Conservation (phyloP, 768 basidiomycete species). For the Boletus tomentosulus region DNA sequence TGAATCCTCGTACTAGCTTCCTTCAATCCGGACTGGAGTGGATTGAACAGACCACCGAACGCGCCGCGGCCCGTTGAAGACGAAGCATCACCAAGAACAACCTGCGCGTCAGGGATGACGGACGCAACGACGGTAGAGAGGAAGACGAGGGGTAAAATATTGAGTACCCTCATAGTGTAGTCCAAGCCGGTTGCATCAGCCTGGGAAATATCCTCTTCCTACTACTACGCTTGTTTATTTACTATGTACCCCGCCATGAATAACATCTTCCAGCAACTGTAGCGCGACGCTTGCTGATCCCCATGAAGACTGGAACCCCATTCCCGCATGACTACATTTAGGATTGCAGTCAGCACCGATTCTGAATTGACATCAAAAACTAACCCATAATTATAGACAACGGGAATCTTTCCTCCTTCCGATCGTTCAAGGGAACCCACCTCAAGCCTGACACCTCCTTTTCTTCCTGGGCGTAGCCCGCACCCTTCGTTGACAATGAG, state of each 20-base stretch:
- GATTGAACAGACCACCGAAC: slow-evolving; percentile 37
- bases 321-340: slow-evolving; percentile 52
- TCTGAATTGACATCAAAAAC: slow-evolving; percentile 11
- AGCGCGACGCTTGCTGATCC: slow-evolving; percentile 53
- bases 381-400: slow-evolving; percentile 66
- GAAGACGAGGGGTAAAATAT: slow-evolving; percentile 33
- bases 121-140: slow-evolving; percentile 35
- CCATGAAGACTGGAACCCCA: slow-evolving; percentile 64
- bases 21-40: slow-evolving; percentile 39
- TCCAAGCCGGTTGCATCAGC: background rate
- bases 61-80: slow-evolving; percentile 17
- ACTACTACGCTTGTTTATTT: background rate
- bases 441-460: slow-evolving; percentile 64
- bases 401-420: slow-evolving; percentile 35
- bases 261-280: slow-evolving; percentile 41
- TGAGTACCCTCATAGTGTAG: slow-evolving; percentile 34
- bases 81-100: slow-evolving; percentile 35
- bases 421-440: slow-evolving; percentile 36
- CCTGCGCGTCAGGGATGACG: slow-evolving; percentile 40
- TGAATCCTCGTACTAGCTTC: slow-evolving; percentile 47
- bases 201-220: background rate
- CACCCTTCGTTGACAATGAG: slow-evolving; percentile 50
- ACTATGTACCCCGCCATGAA: slow-evolving; percentile 18
- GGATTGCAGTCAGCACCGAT: background rate
- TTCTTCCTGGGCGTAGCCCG: slow-evolving; percentile 64